phyloP scores from a whole-genome alignment of 257 asterid genomes.

The Linaria vulgaris region DNA sequence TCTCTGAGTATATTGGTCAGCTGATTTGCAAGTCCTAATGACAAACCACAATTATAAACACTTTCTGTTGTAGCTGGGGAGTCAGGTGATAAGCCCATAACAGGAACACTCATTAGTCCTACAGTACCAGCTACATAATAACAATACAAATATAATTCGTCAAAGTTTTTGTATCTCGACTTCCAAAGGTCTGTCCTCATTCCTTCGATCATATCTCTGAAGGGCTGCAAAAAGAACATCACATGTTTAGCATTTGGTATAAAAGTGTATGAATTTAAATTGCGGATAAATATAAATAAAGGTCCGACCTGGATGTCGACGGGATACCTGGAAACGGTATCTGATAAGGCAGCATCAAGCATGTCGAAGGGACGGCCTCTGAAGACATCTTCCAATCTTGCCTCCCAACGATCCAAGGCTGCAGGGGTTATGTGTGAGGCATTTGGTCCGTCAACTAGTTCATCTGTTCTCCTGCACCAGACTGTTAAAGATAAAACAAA shows the following conservation, averaged over 20 bases:
- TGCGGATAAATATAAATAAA: background rate
- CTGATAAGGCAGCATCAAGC: constrained; percentile 97
- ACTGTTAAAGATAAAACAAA: constrained; percentile 43
- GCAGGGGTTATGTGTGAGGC: constrained; percentile 93
- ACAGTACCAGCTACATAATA: constrained; percentile 98
- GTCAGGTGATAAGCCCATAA: constrained; percentile 97
- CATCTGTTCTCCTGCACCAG: constrained; percentile 99
- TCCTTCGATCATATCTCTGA: constrained; percentile 97
- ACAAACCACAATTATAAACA: constrained; percentile 82
- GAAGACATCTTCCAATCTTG: constrained; percentile 82
- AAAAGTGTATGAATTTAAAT: background rate
- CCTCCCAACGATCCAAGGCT: constrained; percentile 94
- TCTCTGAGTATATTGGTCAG: constrained; percentile 92
- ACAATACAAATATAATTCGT: constrained; percentile 86
- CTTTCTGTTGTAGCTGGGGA: constrained; percentile 85
- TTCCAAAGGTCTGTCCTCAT: constrained; percentile 93
- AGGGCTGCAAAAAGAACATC: constrained; percentile 60
- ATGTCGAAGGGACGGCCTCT: constrained; percentile 90
- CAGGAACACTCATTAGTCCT: constrained; percentile 96
- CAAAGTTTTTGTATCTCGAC: constrained; percentile 84
- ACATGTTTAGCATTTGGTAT: background rate
- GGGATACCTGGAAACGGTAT: constrained; percentile 72
- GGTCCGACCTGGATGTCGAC: constrained; percentile 86
- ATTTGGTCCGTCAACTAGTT: constrained; percentile 98
- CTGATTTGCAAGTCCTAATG: constrained; percentile 90